Conservation (phyloP, 345 rosid genomes). For the Firmiana major region DNA sequence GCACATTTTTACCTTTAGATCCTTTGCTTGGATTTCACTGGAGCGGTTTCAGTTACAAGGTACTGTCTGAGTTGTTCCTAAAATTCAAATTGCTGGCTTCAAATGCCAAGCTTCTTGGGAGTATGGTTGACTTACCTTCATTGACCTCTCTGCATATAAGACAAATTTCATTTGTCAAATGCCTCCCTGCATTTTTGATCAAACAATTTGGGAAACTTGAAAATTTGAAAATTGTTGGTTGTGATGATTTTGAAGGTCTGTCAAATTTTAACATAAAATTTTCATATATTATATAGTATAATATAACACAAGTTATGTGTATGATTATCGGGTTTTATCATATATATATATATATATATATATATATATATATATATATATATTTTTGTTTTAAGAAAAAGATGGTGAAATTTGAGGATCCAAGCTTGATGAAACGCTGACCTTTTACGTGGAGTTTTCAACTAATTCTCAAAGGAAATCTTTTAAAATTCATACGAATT, state of each 20-base stretch:
- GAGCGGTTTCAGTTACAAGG: neutral
- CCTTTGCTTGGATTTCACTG: neutral
- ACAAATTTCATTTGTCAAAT: neutral
- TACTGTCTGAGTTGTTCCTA: neutral
- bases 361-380: too few species aligned
- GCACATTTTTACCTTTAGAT: neutral
- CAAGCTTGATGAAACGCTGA: too few species aligned
- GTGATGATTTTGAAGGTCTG: neutral
- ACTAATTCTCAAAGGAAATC: too few species aligned
- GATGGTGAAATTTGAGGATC: too few species aligned
- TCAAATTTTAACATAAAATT: too few species aligned
- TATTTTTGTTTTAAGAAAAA: too few species aligned
- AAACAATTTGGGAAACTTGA: neutral
- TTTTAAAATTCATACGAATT: too few species aligned
- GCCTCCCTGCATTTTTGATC: neutral
- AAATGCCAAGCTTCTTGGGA: neutral
- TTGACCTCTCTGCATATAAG: neutral
- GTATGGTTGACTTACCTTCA: neutral
- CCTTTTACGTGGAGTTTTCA: too few species aligned
- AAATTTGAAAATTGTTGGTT: neutral
- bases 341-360: too few species aligned
- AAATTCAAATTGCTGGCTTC: neutral
- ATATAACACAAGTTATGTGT: too few species aligned
- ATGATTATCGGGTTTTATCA: too few species aligned
- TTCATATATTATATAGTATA: too few species aligned